These are phyloP conservation scores for Amylostereum areolatum DNA, from an alignment of 1,284 basidiomycete genomes.

Conservation along the genomic window DNA sequence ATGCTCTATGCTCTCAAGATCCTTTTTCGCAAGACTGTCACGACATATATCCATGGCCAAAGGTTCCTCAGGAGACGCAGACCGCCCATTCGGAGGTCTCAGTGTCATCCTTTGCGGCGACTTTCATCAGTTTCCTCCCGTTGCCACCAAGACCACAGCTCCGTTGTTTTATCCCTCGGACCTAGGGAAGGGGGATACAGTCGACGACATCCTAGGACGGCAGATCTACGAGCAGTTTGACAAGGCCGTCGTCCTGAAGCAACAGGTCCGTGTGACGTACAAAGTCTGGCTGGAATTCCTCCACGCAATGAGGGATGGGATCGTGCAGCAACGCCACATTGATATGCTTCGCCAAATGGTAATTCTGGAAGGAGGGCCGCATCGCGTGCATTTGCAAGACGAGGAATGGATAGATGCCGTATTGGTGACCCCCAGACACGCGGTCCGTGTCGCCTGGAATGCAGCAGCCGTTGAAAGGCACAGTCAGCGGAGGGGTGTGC, in stretches of 20 bases:
- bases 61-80: neutral
- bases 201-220: conserved; percentile 16
- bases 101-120: conserved; percentile 27
- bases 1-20: conserved; percentile 25
- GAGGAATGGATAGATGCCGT: conserved; percentile 22
- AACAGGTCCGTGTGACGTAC: conserved; percentile 30
- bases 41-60: conserved; percentile 16
- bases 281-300: conserved; percentile 28
- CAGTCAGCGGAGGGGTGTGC: conserved; percentile 7
- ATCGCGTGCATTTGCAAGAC: conserved; percentile 1
- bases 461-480: conserved; percentile 14
- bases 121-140: neutral
- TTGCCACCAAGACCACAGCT: neutral
- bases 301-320: conserved; percentile 20
- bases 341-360: conserved; percentile 21
- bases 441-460: conserved; percentile 28
- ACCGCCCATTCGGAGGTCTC: conserved; percentile 27
- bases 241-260: conserved; percentile 27
- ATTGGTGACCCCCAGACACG: conserved; percentile 29
- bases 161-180: neutral
- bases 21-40: conserved; percentile 21
- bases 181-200: neutral
- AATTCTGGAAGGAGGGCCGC: conserved; percentile 5
- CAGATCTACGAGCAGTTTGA: conserved; percentile 29
- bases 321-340: conserved; percentile 20